These are phyloP conservation scores for Asterophora parasitica DNA, from an alignment of 768 basidiomycete genomes.

Conservation along the genomic window DNA sequence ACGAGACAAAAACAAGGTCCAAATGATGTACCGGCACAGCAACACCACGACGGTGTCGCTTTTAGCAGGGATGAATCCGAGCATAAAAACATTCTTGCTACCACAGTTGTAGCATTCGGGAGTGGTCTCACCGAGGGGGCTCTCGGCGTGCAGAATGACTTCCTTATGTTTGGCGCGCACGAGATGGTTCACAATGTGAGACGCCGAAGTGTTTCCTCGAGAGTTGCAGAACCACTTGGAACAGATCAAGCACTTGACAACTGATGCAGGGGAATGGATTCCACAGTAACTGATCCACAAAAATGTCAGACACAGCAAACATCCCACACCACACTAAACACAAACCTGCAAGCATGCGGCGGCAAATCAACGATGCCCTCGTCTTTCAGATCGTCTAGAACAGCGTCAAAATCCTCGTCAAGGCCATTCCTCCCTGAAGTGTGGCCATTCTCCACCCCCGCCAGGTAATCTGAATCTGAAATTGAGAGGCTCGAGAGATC, in stretches of 20 bases:
- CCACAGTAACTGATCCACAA: constrained; percentile 79
- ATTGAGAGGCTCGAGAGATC: constrained; percentile 68
- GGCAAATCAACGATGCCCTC: constrained; percentile 76
- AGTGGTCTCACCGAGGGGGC: constrained; percentile 92
- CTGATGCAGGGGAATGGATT: constrained; percentile 94
- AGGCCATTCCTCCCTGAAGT: constrained; percentile 29
- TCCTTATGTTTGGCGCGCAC: constrained; percentile 99
- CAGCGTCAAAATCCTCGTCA: constrained; percentile 87
- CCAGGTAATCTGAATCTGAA: constrained; percentile 50
- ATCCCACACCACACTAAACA: constrained; percentile 11
- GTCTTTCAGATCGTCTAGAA: constrained; percentile 86
- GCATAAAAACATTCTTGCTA: constrained; percentile 98
- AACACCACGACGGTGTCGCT: constrained; percentile 98
- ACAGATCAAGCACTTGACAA: constrained; percentile 91
- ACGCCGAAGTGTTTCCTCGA: constrained; percentile 94
- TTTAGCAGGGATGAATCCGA: constrained; percentile 99
- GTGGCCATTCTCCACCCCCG: constrained; percentile 37
- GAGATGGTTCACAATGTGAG: constrained; percentile 98
- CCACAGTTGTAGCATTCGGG: constrained; percentile 99
- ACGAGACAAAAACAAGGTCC: neutral
- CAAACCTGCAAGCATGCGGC: constrained; percentile 92
- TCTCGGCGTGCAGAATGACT: constrained; percentile 92
- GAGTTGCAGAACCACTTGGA: constrained; percentile 99
- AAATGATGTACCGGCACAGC: constrained; percentile 75
- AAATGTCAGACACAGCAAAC: constrained; percentile 13